Evolutionary conservation across 2,329 filamentous ascomycete genomes (phyloP).

Genomic region (Aspergillus pseudonomiae): DNA sequence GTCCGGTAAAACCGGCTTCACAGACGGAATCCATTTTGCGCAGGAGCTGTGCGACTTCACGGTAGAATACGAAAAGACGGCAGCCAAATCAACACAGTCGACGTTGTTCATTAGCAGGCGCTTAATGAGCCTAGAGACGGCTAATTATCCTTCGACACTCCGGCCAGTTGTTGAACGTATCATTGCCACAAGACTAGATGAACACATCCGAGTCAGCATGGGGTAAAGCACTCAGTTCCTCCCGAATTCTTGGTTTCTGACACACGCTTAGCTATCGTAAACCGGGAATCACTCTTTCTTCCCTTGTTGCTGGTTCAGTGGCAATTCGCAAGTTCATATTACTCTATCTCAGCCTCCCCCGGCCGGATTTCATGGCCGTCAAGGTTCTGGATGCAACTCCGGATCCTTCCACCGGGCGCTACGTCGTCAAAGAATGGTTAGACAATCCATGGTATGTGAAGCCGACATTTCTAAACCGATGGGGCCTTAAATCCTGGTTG

Average conservation of each 20-base stretch:
- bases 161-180: conserved; percentile 17
- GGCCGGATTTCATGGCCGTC: conserved; percentile 1
- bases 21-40: conserved; percentile 13
- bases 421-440: conserved; percentile 17
- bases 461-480: conserved; percentile 25
- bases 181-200: conserved; percentile 17
- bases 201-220: conserved; percentile 23
- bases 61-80: conserved; percentile 15
- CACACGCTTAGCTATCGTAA: background rate
- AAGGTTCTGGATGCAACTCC: conserved; percentile 9
- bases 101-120: background rate
- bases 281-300: background rate
- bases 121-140: background rate
- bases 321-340: conserved; percentile 6
- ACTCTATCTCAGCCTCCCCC: conserved; percentile 11
- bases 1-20: conserved; percentile 17
- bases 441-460: conserved; percentile 32
- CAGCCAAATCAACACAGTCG: conserved; percentile 14
- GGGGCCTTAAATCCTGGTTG: conserved; percentile 20
- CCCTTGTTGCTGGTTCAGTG: background rate
- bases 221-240: conserved; percentile 10
- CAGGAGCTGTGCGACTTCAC: conserved; percentile 16
- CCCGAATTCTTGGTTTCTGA: background rate
- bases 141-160: conserved; percentile 12
- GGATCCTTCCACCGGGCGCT: conserved; percentile 16